Evolutionary conservation across 495 filamentous ascomycete species (phyloP), one percentile per base, ranked within the genome.

Genomic region (Daldinia loculata): DNA sequence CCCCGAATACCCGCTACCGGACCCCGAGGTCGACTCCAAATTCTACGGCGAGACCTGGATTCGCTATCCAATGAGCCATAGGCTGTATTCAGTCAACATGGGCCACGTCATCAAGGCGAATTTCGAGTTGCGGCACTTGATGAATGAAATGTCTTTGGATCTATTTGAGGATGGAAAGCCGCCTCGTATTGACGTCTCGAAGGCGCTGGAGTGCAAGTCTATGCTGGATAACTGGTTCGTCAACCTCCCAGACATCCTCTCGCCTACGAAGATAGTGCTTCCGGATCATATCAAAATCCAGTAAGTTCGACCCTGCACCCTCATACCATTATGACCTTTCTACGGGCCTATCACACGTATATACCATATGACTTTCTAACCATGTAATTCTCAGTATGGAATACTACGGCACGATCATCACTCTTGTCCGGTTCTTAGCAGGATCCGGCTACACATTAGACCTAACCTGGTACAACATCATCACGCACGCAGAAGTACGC

Each of bases 41-140:
- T 83, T 72, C 66, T 83, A 80, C 56, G 78, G 80, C n/a, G 80
- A 81, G 68, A 72, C 73, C 8, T 80, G 76, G 76, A 61, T 83
- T 17, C 74, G 57, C 14, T 83, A 81, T 55, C 80, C 81, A 15
- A 27, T 68, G 29, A 69, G 67, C 43, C 66, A 72, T 22, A 61
- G 63, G 6, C 50, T 68, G 8, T 61, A 74, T 17, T 74, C 79
- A 0, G 70, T 66, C 0, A 52, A 75, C 43, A 72, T 80, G 58
- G 77, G 75, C 6, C 52, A 56, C 39, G 32, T 74, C 2, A 71
- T 77, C 57, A 78, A 78, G 60, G 70, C 79, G 8, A 79, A 79
- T 57, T 69, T 76, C 60, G 75, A 81, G 29, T 66, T 81, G 17
- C 80, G 77, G 66, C 32, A 60, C 27, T 70, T 81, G 41, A 70